Evolutionary conservation across 306 rosid species (phyloP).

Genomic region (Gastrolobium bilobum): DNA sequence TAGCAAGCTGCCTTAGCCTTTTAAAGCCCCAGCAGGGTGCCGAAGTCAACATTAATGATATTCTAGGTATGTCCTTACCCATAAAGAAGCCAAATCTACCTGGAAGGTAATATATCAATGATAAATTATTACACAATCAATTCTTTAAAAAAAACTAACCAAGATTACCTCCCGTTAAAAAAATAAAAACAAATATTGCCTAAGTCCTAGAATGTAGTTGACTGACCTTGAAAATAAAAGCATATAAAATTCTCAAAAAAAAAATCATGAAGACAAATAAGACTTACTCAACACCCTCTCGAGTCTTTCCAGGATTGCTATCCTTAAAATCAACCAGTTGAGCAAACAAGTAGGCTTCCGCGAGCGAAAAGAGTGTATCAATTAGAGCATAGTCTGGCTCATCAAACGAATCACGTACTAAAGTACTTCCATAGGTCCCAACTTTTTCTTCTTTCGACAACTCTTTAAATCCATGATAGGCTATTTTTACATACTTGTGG

Average conservation of each 20-base stretch:
- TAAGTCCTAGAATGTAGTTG: slow-evolving; percentile 1
- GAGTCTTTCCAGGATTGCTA: slow-evolving; percentile 68
- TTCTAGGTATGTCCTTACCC: slow-evolving; percentile 9
- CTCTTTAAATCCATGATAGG: slow-evolving; percentile 95
- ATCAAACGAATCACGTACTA: slow-evolving; percentile 88
- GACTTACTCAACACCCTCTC: slow-evolving; percentile 75
- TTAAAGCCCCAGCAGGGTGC: slow-evolving; percentile 1
- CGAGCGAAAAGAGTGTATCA: slow-evolving; percentile 95
- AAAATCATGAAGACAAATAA: slow-evolving; percentile 26
- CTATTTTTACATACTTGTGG: slow-evolving; percentile 98
- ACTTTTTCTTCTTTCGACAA: slow-evolving; percentile 96
- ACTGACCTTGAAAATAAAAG: slow-evolving; percentile 22
- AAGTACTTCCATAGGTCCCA: slow-evolving; percentile 86
- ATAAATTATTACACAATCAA: slow-evolving; percentile 9
- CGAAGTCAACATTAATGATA: slow-evolving; percentile 25
- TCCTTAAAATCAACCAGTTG: slow-evolving; percentile 92
- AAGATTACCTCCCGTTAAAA: not conserved
- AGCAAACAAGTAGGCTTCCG: slow-evolving; percentile 98
- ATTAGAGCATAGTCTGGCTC: slow-evolving; percentile 95
- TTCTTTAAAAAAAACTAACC: not conserved
- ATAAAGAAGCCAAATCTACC: slow-evolving; percentile 22
- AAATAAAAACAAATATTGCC: slow-evolving; percentile 11
- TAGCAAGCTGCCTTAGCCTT: slow-evolving; percentile 21
- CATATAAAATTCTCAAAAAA: slow-evolving; percentile 7
- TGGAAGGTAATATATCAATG: slow-evolving; percentile 6